These are phyloP conservation scores for Fusarium piperis DNA, from an alignment of 2,329 filamentous ascomycete species.

Conservation along the genomic window DNA sequence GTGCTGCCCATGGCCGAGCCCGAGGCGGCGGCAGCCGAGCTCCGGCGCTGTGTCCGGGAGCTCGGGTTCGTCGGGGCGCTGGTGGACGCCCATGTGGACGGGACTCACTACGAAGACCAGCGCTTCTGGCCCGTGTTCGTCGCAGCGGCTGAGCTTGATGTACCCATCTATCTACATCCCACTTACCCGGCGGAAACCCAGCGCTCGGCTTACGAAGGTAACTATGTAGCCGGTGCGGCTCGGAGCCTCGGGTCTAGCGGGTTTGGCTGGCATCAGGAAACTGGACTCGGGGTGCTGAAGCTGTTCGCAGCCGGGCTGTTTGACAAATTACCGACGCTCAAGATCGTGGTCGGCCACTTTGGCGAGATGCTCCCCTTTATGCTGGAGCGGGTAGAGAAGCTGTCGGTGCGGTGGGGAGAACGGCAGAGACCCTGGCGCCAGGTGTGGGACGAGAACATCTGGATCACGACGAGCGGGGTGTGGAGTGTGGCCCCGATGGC, in stretches of 20 bases:
- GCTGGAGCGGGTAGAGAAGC: constrained; percentile 56
- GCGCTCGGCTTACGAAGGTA: constrained; percentile 38
- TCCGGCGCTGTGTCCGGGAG: constrained; percentile 43
- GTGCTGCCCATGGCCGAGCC: constrained; percentile 45
- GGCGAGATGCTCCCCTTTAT: constrained; percentile 63
- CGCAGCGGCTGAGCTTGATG: constrained; percentile 54
- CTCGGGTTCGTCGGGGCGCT: constrained; percentile 48
- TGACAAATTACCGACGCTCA: constrained; percentile 49
- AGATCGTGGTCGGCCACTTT: constrained; percentile 53
- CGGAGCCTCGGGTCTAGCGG: constrained; percentile 51
- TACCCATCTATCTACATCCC: constrained; percentile 63
- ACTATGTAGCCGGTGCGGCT: constrained; percentile 42
- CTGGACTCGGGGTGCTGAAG: constrained; percentile 53
- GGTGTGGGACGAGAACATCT: constrained; percentile 66
- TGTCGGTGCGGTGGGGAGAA: constrained; percentile 44
- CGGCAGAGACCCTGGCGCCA: constrained; percentile 52
- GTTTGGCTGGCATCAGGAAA: constrained; percentile 62
- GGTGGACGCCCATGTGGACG: constrained; percentile 44
- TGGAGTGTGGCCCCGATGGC: constrained; percentile 60
- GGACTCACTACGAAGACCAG: constrained; percentile 42
- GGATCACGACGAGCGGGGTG: constrained; percentile 65
- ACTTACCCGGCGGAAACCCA: constrained; percentile 46
- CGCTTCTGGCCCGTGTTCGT: constrained; percentile 35
- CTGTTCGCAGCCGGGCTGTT: constrained; percentile 50
- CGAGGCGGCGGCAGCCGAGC: constrained; percentile 41